Evolutionary conservation across 2,329 filamentous ascomycete genomes (phyloP), one percentile per base, ranked within the genome.

Genomic region (Cryphonectria japonica): DNA sequence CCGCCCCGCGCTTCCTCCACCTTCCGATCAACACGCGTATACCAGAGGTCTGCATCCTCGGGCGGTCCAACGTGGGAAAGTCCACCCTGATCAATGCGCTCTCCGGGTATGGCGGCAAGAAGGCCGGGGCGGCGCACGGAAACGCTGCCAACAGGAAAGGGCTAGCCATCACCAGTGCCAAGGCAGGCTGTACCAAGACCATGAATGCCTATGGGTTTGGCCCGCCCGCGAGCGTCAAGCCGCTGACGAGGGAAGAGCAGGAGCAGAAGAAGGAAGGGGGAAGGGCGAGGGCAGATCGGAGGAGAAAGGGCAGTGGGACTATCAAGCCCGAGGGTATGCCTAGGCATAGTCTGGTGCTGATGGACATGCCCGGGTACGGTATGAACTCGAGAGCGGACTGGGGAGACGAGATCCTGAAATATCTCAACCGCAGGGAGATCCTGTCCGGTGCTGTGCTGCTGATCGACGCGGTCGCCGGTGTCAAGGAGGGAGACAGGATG

Each of bases 21-120:
- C 82, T 89, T 71, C 82, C 82, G 41, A 77, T 82, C 75, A 89
- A 89, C 78, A 83, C 83, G 34, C 81, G 82, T 73, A 80, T 85
- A 4, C 88, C 88, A 61, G 88, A 90, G 74, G 87, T 97, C 66
- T 92, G 93, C 78, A 87, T 97, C 62, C 89, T 97, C 52, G 94
- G 94, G 60, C 94, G 95, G 76, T 94, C 93, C 74, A 97, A 97
- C 78, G 93, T 94, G 59, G 94, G 94, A 77, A 97, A 97, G 80
- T 96, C 93, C 1, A 93, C 93, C 22, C 92, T 97, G 75, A 91
- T 97, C 81, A 97, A 97, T 78, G 92, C 92, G 26, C 86, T 97
- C 46, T 88, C 91, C 2, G 90, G 90, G 46, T 74, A 76, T 13
- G 62, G 71, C 66, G 73, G 69, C 69, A 70, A 72, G 71, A 66